Base-by-base conservation (phyloP, 768 basidiomycete genomes). In the Lepiota venenata region DNA sequence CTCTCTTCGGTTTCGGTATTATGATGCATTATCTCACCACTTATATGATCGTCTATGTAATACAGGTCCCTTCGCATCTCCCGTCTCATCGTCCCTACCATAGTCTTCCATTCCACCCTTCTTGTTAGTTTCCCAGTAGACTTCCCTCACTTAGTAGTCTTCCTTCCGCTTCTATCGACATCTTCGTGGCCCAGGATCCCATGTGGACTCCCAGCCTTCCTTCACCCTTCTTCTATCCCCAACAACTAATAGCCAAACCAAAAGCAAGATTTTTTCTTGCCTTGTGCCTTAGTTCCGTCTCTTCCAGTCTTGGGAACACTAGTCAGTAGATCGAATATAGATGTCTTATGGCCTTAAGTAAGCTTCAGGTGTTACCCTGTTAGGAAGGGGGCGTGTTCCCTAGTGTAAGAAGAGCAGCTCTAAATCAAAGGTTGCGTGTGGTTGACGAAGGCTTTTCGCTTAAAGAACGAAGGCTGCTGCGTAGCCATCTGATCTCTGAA, bases 131-230 rank as follows among this genome's bases (percentile, higher is more conserved):
- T 8, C 9, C 41, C 25, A 25, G 22, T 42, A 43, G 29, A 40
- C 29, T 42, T 16, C 14, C 29, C 43, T n/a, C 7, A 20, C 25
- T 9, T 16, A 35, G 32, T 32, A 32, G 16, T 2, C 15, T 29
- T 20, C 18, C 35, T 35, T 47, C 18, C 25, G 10, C 46, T 41
- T 41, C 50, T 20, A 29, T 43, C 22, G 40, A 42, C n/a, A 16
- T 18, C 20, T 39, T 22, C 20, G 27, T 9, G 40, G n/a, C 3
- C 27, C 21, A 35, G 50, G 29, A 52, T 52, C 42, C 50, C 50
- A 43, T 43, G 41, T 52, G 50, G 49, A 27, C 49, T n/a, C 41
- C 43, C 32, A 32, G 11, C 27, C 32, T 36, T 52, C 29, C 32
- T 11, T 52, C 29, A 11, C n/a, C 18, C 25, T 50, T 32, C 27